Conservation (phyloP, 345 rosid genomes). For the Euphorbia pulcherrima region DNA sequence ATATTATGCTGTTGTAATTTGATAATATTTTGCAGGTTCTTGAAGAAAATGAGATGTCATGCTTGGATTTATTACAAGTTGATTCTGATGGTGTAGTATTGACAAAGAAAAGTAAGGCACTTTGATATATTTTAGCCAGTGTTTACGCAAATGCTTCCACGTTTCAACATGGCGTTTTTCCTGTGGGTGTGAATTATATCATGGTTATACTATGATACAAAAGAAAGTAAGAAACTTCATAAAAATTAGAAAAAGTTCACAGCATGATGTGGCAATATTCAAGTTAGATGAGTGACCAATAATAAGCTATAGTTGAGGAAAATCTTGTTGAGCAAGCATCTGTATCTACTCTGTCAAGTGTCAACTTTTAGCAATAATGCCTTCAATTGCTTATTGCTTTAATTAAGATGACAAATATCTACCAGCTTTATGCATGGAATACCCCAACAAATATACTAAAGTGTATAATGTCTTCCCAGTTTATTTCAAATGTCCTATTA, state of each 20-base stretch:
- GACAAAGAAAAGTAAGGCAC: constrained; percentile 77
- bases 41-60: constrained; percentile 81
- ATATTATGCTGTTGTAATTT: neutral
- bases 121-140: constrained; percentile 1
- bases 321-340: neutral
- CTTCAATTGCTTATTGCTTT: neutral
- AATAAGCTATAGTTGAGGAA: neutral
- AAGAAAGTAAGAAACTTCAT: constrained; percentile 1
- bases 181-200: neutral
- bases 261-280: neutral
- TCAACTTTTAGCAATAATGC: neutral
- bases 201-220: neutral
- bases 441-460: too few relatives aligned
- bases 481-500: neutral
- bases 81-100: constrained; percentile 76
- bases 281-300: neutral
- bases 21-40: constrained; percentile 55
- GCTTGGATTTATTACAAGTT: constrained; percentile 67
- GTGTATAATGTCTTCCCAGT: too few relatives aligned
- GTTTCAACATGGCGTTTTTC: neutral
- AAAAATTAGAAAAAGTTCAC: neutral
- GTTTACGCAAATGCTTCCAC: neutral
- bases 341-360: neutral
- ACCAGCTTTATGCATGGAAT: too few relatives aligned
- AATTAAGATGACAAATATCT: neutral